Evolutionary conservation across 148 eudicot species (phyloP).

Genomic region (Silene latifolia): DNA sequence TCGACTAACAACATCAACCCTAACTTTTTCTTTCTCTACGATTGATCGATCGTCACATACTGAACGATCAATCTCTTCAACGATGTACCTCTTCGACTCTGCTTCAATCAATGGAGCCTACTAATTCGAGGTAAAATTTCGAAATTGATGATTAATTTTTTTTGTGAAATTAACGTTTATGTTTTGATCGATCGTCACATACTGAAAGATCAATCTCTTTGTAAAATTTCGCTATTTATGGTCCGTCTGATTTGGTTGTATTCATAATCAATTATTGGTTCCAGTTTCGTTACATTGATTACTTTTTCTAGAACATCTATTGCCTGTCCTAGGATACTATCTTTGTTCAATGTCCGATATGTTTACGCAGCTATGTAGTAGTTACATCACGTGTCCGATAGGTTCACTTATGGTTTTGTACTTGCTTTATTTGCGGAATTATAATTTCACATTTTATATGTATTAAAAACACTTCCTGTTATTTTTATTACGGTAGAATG

Average conservation of each 20-base stretch:
- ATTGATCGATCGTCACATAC: too few relatives aligned
- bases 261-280: not conserved
- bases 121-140: too few relatives aligned
- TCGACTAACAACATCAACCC: too few relatives aligned
- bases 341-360: not conserved
- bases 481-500: not conserved
- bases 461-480: not conserved
- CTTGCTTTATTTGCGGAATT: not conserved
- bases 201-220: too few relatives aligned
- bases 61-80: too few relatives aligned
- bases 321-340: conserved; percentile 1
- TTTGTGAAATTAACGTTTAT: too few relatives aligned
- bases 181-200: too few relatives aligned
- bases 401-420: not conserved
- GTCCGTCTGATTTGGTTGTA: not conserved
- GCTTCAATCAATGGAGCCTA: too few relatives aligned
- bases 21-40: too few relatives aligned
- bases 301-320: not conserved
- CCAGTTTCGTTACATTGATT: not conserved
- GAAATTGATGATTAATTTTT: too few relatives aligned
- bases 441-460: not conserved
- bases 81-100: too few relatives aligned
- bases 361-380: not conserved
- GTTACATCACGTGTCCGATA: not conserved
- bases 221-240: not conserved